Percentiles rank a stretch among this genome's conserved stretches.
These are phyloP conservation scores for Sclerospora graminicola DNA, from an alignment of 352 stramenopile genomes.

Conservation along the genomic window DNA sequence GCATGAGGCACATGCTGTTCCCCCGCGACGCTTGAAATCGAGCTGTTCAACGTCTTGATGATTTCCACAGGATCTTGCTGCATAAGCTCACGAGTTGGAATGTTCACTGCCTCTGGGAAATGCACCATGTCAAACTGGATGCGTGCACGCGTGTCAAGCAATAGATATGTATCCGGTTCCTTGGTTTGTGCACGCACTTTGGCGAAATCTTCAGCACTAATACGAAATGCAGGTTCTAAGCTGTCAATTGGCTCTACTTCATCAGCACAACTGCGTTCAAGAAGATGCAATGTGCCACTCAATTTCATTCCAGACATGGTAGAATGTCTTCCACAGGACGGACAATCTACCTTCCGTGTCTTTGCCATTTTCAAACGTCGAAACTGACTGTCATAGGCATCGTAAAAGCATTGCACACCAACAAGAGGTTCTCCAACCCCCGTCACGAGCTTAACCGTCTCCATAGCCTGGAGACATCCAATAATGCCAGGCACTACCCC, in stretches of 20 bases:
- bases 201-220: constrained; percentile 32
- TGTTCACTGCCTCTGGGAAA: constrained; percentile 55
- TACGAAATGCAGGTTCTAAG: constrained; percentile 18
- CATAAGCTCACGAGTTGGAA: constrained; percentile 42
- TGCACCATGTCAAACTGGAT: constrained; percentile 73
- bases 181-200: constrained; percentile 12
- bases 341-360: constrained; percentile 29
- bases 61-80: constrained; percentile 13
- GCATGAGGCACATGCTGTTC: background rate
- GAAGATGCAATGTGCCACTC: constrained; percentile 7
- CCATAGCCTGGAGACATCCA: constrained; percentile 89
- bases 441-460: constrained; percentile 88
- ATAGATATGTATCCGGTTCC: constrained; percentile 15
- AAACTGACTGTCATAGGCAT: constrained; percentile 68
- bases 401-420: constrained; percentile 65
- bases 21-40: background rate
- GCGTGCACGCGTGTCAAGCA: constrained; percentile 47
- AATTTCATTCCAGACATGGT: background rate
- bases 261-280: constrained; percentile 9
- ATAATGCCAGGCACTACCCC: constrained; percentile 92
- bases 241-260: background rate
- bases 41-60: constrained; percentile 11
- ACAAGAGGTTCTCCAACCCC: constrained; percentile 43
- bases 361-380: constrained; percentile 46
- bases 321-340: constrained; percentile 15